A percentile compares a stretch with the other conserved stretches of the same genome.
These are phyloP conservation scores for Bonia amplexicaulis DNA, from an alignment of 176 grass and related monocot species.

Conservation along the genomic window DNA sequence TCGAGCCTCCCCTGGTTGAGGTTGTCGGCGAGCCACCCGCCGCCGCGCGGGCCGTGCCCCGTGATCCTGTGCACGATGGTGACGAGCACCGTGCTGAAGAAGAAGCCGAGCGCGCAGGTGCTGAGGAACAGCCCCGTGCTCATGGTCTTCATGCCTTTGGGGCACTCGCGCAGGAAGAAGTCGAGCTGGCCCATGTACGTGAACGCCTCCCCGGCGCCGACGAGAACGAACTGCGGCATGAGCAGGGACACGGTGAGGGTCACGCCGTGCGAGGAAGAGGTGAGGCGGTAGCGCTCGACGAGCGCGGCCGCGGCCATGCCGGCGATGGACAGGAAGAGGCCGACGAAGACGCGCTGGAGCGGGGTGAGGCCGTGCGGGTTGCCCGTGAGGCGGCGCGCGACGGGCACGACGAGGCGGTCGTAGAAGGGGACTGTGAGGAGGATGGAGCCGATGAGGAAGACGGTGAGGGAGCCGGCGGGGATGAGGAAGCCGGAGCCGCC, in stretches of 20 bases:
- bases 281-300: conserved; percentile 52
- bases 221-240: conserved; percentile 85
- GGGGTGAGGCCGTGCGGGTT: conserved; percentile 79
- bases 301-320: conserved; percentile 69
- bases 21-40: conserved; percentile 75
- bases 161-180: conserved; percentile 91
- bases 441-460: conserved; percentile 94
- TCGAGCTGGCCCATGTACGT: conserved; percentile 96
- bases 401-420: conserved; percentile 56
- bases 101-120: conserved; percentile 82
- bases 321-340: conserved; percentile 62
- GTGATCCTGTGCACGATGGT: conserved; percentile 72
- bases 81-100: conserved; percentile 80
- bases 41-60: neutral
- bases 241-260: conserved; percentile 71
- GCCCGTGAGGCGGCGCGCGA: conserved; percentile 44
- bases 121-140: conserved; percentile 94
- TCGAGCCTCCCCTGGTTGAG: conserved; percentile 70
- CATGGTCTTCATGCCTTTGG: conserved; percentile 99
- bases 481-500: conserved; percentile 56
- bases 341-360: conserved; percentile 71
- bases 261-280: neutral
- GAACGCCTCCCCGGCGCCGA: conserved; percentile 89
- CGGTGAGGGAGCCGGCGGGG: conserved; percentile 84
- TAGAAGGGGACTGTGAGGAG: conserved; percentile 82